Evolutionary conservation across 1,284 basidiomycete genomes (phyloP).

Genomic region (Papiliotrema nemorosa): DNA sequence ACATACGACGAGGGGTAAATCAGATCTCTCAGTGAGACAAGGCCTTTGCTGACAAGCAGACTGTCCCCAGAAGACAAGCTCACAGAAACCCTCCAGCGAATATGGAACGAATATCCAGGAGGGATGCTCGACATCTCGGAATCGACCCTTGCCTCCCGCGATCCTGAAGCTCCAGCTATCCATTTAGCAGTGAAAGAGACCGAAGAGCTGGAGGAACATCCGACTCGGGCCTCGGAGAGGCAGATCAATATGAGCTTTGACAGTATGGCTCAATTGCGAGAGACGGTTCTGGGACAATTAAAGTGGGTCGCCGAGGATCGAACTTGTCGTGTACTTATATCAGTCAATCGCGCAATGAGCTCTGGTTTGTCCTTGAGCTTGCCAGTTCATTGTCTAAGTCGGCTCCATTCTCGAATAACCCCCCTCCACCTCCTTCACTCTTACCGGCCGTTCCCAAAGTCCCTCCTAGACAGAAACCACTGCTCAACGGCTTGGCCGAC

Average conservation of each 20-base stretch:
- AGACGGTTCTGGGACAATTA: constrained; percentile 29
- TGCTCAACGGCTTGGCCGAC: not conserved
- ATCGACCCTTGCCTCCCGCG: constrained; percentile 14
- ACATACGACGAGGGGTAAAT: constrained; percentile 29
- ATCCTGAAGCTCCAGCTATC: constrained; percentile 16
- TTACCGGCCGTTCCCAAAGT: not conserved
- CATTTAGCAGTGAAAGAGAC: constrained; percentile 3
- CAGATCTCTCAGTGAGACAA: not conserved
- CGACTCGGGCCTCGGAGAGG: too few species aligned
- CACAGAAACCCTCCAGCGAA: constrained; percentile 30
- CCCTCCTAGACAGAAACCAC: constrained; percentile 2
- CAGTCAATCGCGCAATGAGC: constrained; percentile 42
- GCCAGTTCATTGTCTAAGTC: constrained; percentile 35
- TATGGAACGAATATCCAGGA: constrained; percentile 43
- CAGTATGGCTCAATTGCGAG: constrained; percentile 40
- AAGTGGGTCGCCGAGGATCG: constrained; percentile 32
- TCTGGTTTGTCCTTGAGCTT: constrained; percentile 44
- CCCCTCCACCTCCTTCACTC: constrained; percentile 25
- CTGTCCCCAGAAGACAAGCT: constrained; percentile 19
- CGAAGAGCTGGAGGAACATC: constrained; percentile 6
- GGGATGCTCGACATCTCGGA: constrained; percentile 40
- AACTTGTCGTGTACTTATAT: constrained; percentile 1
- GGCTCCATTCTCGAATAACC: constrained; percentile 21
- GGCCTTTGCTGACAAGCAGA: constrained; percentile 7
- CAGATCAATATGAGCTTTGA: constrained; percentile 27